Evolutionary conservation across 768 basidiomycete genomes (phyloP), one percentile per base, ranked within the genome.

Genomic region (Pleurotus sapidus): DNA sequence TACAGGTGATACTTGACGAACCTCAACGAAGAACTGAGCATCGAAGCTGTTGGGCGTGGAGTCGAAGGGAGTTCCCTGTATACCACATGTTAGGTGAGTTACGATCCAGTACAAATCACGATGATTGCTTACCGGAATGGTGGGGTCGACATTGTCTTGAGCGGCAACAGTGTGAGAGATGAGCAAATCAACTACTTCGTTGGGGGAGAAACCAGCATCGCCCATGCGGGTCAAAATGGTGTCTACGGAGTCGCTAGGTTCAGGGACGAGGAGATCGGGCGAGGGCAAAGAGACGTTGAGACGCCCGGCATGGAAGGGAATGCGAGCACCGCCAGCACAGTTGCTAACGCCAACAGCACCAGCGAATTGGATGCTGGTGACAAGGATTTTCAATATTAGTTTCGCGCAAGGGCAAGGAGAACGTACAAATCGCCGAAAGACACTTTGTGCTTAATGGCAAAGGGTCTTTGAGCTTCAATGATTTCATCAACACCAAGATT

Each of bases 251-350:
- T 69, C 61, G 38, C 68, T 66, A 7, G 74, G 72, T 47, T 74
- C 75, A 1, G 75, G 75, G 23, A 75, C 66, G n/a, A 73, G 61
- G 20, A 49, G 49, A 46, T 68, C 65, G 14, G 67, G 65, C 8
- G 74, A 67, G 4, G 72, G 50, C 20, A 47, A 49, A 3, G 64
- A 65, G 25, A 62, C 57, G 42, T 68, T 65, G 12, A 62, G 57
- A 20, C 75, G 72, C 12, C 75, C 76, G 43, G 72, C 63, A 30
- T 74, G 64, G 64, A 76, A 76, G 51, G 66, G 64, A 2, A 75
- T 63, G 1, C 61, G 68, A 25, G 75, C 75, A 50, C 71, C 73
- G 54, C 77, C 77, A 20, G 72, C 68, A 59, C 75, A 77, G 61
- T 74, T 74, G 47, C 64, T 63, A 5, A 72, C 61, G 39, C 65